phyloP scores from a whole-genome alignment of 306 rosid genomes.

The Quercus agrifolia region DNA sequence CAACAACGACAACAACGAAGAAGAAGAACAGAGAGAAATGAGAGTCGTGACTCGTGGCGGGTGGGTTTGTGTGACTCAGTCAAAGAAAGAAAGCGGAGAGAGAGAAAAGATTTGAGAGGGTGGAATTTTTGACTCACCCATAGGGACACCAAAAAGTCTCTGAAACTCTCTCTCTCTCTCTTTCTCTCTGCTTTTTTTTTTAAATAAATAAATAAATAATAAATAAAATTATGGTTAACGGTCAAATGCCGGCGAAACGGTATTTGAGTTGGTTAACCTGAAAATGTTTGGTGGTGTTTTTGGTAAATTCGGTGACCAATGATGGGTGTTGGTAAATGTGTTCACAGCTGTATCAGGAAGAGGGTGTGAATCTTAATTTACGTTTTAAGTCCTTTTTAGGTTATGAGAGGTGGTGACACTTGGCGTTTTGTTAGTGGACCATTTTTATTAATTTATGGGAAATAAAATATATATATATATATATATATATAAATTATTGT shows the following conservation, averaged over 20 bases:
- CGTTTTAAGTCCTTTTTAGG: conserved; percentile 10
- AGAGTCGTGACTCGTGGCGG: conserved; percentile 28
- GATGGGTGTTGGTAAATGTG: conserved; percentile 28
- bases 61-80: conserved; percentile 49
- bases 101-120: background rate
- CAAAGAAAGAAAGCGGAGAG: conserved; percentile 49
- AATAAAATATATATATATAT: too few relatives aligned
- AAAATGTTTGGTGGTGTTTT: conserved; percentile 1
- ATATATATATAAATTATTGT: too few relatives aligned
- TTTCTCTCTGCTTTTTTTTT: background rate
- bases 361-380: background rate
- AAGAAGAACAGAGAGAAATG: background rate
- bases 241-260: conserved; percentile 31
- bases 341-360: conserved; percentile 21
- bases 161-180: background rate
- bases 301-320: background rate
- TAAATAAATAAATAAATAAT: too few relatives aligned
- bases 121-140: conserved; percentile 8
- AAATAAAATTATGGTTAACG: conserved; percentile 3
- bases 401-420: background rate
- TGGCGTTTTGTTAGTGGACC: background rate
- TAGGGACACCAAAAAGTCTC: background rate
- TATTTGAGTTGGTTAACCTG: background rate
- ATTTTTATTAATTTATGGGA: background rate
- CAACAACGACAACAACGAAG: too few relatives aligned